A percentile compares a stretch with the other conserved stretches of the same genome.
phyloP scores from a whole-genome alignment of 768 basidiomycete genomes.

The Daedaleopsis nitida region DNA sequence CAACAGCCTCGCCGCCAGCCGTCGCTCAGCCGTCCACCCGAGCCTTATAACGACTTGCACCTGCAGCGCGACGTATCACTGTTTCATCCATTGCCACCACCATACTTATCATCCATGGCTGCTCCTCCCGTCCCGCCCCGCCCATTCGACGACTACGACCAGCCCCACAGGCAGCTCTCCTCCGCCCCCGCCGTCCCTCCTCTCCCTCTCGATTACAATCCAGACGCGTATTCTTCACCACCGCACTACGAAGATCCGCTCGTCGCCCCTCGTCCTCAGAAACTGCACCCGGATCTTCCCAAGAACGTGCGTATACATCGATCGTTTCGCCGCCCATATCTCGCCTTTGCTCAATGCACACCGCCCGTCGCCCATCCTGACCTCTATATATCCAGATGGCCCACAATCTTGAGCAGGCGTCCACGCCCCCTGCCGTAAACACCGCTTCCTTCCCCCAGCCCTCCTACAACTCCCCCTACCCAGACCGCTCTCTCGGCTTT shows the following conservation, averaged over 20 bases:
- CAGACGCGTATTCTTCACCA: slow-evolving; percentile 34
- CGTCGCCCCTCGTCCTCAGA: slow-evolving; percentile 67
- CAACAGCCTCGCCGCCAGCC: too few species aligned
- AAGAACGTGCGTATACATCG: slow-evolving; percentile 54
- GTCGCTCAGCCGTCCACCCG: too few species aligned
- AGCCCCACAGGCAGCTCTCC: slow-evolving; percentile 1
- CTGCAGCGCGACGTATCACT: too few species aligned
- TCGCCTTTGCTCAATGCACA: slow-evolving; percentile 18
- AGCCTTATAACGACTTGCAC: too few species aligned
- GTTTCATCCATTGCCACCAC: too few species aligned
- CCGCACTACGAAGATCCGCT: slow-evolving; percentile 59
- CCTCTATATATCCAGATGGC: slow-evolving; percentile 52
- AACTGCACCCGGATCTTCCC: slow-evolving; percentile 59
- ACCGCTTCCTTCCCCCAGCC: slow-evolving; percentile 27
- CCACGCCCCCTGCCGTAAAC: slow-evolving; percentile 24
- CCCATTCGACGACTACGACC: slow-evolving; percentile 28
- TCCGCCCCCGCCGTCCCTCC: slow-evolving; percentile 53
- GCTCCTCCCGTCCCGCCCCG: slow-evolving; percentile 31
- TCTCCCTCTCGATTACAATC: slow-evolving; percentile 43
- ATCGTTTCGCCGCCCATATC: slow-evolving; percentile 7
- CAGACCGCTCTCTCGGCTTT: slow-evolving; percentile 16
- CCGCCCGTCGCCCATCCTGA: slow-evolving; percentile 22
- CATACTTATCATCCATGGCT: too few species aligned
- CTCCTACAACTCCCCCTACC: slow-evolving; percentile 13
- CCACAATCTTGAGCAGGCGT: slow-evolving; percentile 49